phyloP scores from a whole-genome alignment of 2,329 filamentous ascomycete species.

The Curvularia eragrostidis region DNA sequence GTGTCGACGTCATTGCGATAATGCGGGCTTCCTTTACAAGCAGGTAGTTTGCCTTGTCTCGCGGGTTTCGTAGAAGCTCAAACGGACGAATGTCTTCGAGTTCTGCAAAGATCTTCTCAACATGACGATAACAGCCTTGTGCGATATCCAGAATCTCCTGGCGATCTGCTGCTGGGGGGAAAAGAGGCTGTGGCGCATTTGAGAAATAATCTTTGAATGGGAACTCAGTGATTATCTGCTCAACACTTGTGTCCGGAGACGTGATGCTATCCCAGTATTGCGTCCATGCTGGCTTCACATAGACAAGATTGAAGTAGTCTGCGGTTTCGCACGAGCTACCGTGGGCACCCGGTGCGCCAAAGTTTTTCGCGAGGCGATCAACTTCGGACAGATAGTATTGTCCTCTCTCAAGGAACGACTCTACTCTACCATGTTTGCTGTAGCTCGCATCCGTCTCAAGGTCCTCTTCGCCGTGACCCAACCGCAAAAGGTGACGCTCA shows the following conservation, averaged over 20 bases:
- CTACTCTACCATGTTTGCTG: constrained; percentile 92
- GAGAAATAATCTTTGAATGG: constrained; percentile 90
- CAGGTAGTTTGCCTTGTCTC: constrained; percentile 95
- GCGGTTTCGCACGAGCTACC: constrained; percentile 96
- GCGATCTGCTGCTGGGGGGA: constrained; percentile 69
- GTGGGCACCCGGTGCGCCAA: constrained; percentile 90
- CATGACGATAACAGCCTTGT: constrained; percentile 84
- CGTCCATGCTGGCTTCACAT: constrained; percentile 85
- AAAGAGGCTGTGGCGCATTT: constrained; percentile 84
- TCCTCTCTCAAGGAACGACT: constrained; percentile 91
- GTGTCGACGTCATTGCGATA: constrained; percentile 97
- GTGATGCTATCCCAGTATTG: constrained; percentile 75
- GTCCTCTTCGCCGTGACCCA: constrained; percentile 96
- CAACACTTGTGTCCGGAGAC: constrained; percentile 61
- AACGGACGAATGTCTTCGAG: constrained; percentile 93
- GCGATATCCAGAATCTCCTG: constrained; percentile 77
- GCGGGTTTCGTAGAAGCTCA: constrained; percentile 85
- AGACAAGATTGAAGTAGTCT: constrained; percentile 94
- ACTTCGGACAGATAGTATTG: constrained; percentile 81
- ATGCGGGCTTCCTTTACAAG: constrained; percentile 96
- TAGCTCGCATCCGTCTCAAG: constrained; percentile 85
- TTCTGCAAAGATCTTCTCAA: constrained; percentile 88
- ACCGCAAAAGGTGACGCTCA: constrained; percentile 85
- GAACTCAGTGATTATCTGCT: constrained; percentile 75
- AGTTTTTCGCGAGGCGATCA: constrained; percentile 80